These are phyloP conservation scores for Pleoardoris graminearum DNA, from an alignment of 2,329 filamentous ascomycete species.

Conservation along the genomic window DNA sequence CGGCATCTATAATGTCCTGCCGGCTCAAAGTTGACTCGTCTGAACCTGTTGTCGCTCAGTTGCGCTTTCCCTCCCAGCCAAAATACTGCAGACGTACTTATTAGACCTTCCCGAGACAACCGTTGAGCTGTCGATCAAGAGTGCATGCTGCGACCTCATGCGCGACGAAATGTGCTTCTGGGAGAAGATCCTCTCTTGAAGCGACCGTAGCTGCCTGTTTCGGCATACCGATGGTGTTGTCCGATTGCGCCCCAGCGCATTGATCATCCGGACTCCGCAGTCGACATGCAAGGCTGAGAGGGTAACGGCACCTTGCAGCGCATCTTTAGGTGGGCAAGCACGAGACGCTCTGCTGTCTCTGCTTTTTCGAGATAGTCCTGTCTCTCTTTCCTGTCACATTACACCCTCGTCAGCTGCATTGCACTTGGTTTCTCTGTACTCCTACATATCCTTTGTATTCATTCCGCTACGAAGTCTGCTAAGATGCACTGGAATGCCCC, in stretches of 20 bases:
- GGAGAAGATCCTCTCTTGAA: background rate
- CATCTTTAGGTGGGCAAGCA: background rate
- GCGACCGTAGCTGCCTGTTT: background rate
- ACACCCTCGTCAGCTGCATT: background rate
- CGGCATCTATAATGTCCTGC: background rate
- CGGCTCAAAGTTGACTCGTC: background rate
- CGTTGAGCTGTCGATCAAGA: background rate
- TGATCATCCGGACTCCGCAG: slow-evolving; percentile 7
- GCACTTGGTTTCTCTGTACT: background rate
- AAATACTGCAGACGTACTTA: background rate
- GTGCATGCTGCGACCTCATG: background rate
- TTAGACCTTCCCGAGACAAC: background rate
- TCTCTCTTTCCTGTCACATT: background rate
- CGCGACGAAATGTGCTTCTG: background rate
- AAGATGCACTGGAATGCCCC: background rate
- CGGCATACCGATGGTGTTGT: background rate
- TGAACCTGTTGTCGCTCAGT: background rate
- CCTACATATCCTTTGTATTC: background rate
- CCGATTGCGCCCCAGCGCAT: background rate
- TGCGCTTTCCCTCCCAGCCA: background rate
- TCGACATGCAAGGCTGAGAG: background rate
- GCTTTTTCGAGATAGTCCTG: background rate
- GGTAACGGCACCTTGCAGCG: background rate
- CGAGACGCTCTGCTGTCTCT: background rate
- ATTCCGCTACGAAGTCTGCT: background rate